Evolutionary conservation across 2,329 filamentous ascomycete species (phyloP).

Genomic region (Drechslera avenae): DNA sequence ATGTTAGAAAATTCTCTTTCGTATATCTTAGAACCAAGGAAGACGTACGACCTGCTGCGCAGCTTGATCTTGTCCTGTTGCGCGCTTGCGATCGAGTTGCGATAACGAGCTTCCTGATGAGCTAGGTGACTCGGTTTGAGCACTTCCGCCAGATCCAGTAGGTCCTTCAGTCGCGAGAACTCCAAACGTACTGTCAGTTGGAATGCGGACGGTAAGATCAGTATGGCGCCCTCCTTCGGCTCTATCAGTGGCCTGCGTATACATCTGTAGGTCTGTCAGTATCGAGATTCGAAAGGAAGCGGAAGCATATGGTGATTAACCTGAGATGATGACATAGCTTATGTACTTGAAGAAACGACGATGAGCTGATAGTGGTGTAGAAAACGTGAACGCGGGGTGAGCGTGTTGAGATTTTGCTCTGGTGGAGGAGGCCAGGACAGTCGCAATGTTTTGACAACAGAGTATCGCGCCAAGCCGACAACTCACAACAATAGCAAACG

Average conservation of each 20-base stretch:
- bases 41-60: conserved; percentile 18
- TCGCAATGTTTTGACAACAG: not conserved
- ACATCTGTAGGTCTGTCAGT: conserved; percentile 19
- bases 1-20: not conserved
- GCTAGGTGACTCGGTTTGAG: conserved; percentile 13
- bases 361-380: not conserved
- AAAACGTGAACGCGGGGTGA: not conserved
- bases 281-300: not conserved
- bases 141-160: conserved; percentile 13
- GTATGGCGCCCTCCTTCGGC: not conserved
- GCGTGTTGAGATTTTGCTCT: not conserved
- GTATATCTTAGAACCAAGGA: not conserved
- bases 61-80: conserved; percentile 3
- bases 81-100: not conserved
- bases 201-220: conserved; percentile 2
- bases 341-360: not conserved
- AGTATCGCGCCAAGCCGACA: conserved; percentile 4
- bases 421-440: not conserved
- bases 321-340: conserved; percentile 11
- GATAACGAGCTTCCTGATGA: conserved; percentile 20
- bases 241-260: conserved; percentile 1
- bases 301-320: conserved; percentile 12
- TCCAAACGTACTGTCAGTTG: conserved; percentile 8
- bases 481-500: not conserved
- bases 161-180: conserved; percentile 7